phyloP scores from a whole-genome alignment of 805 yeast genomes.

The Candida krabiensis region DNA sequence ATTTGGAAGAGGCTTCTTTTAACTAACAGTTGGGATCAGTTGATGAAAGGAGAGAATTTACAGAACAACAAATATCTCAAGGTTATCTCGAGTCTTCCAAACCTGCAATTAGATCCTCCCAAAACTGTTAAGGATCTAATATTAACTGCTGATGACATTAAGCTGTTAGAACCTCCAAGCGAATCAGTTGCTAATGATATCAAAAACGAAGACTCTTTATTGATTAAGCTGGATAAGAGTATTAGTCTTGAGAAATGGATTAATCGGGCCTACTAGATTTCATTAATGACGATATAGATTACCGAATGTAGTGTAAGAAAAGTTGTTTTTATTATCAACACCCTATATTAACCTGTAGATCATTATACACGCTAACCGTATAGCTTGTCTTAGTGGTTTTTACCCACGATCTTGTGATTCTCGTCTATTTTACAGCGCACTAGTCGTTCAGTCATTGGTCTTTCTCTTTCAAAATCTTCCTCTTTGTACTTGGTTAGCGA shows the following conservation, averaged over 20 bases:
- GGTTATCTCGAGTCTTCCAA: conserved; percentile 13
- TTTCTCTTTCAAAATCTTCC: conserved; percentile 41
- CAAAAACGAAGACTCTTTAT: conserved; percentile 14
- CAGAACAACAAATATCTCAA: conserved; percentile 15
- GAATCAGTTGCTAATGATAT: conserved; percentile 7
- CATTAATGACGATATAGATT: neutral
- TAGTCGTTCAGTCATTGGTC: conserved; percentile 64
- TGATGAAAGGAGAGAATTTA: conserved; percentile 21
- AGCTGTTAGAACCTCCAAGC: conserved; percentile 6
- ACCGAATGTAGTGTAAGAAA: neutral
- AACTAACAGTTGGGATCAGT: conserved; percentile 50
- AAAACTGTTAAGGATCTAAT: conserved; percentile 10
- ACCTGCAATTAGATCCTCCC: conserved; percentile 12
- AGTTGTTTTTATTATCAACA: too few species aligned
- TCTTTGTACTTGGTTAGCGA: conserved; percentile 46
- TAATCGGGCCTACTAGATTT: conserved; percentile 13
- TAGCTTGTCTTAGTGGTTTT: too few species aligned
- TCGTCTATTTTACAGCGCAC: conserved; percentile 56
- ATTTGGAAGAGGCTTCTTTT: conserved; percentile 63
- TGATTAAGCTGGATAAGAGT: conserved; percentile 17
- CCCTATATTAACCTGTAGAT: too few species aligned
- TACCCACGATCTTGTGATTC: conserved; percentile 29
- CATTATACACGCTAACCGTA: too few species aligned
- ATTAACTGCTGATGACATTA: conserved; percentile 15
- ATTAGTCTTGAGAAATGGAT: conserved; percentile 30